Evolutionary conservation across 1,284 basidiomycete species (phyloP).

Genomic region (Tylopilus orsonianus): DNA sequence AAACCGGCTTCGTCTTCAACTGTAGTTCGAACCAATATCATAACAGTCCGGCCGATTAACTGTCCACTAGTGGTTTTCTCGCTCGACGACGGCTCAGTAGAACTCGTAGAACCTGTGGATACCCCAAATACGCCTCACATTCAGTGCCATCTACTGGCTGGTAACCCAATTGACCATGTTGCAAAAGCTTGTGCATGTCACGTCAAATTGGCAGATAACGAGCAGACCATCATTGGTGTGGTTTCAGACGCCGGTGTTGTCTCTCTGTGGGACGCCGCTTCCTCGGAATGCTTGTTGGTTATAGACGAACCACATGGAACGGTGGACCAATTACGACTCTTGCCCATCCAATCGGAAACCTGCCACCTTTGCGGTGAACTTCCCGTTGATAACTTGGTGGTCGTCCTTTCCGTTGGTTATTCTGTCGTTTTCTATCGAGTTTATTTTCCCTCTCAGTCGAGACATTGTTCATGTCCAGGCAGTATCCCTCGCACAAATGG

Average conservation of each 20-base stretch:
- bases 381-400: slow-evolving; percentile 59
- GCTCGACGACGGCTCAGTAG: slow-evolving; percentile 61
- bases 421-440: slow-evolving; percentile 60
- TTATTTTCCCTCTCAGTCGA: slow-evolving; percentile 55
- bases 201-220: slow-evolving; percentile 48
- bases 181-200: slow-evolving; percentile 52
- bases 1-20: slow-evolving; percentile 44
- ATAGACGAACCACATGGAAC: slow-evolving; percentile 58
- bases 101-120: slow-evolving; percentile 54
- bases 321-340: slow-evolving; percentile 53
- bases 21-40: slow-evolving; percentile 48
- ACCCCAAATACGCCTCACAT: slow-evolving; percentile 35
- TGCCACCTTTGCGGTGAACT: slow-evolving; percentile 70
- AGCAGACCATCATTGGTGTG: slow-evolving; percentile 55
- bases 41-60: slow-evolving; percentile 46
- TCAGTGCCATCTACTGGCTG: slow-evolving; percentile 53
- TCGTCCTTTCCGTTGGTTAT: slow-evolving; percentile 62
- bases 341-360: slow-evolving; percentile 46
- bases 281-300: slow-evolving; percentile 58
- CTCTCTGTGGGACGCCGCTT: slow-evolving; percentile 66
- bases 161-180: slow-evolving; percentile 55
- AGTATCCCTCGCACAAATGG: slow-evolving; percentile 45
- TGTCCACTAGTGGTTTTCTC: slow-evolving; percentile 56
- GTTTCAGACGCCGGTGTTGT: slow-evolving; percentile 67
- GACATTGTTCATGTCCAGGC: slow-evolving; percentile 65